Evolutionary conservation across 306 rosid species (phyloP), one percentile per base, ranked within the genome.

Genomic region (Vigna reflexopilosa): DNA sequence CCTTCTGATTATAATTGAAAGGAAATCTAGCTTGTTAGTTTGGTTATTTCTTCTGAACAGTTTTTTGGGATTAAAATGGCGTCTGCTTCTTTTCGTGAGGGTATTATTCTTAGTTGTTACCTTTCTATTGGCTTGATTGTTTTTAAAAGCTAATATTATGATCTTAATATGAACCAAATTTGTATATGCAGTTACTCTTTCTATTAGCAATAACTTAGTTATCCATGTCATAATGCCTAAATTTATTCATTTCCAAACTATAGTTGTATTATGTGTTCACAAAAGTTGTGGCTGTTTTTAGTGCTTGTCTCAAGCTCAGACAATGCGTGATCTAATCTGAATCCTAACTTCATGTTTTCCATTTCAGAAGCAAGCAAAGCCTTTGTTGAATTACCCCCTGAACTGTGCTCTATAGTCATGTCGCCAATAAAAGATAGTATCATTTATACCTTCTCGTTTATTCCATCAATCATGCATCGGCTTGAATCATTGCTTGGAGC

Each of bases 381-480:
- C 11, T 72, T 55, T 65, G 97, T 88, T 65, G 97, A 90, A 75
- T 77, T 94, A 77, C 98, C 98, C 16, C 97, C 97, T 0, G 97
- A 94, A 47, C 84, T 94, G 11, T 94, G 98, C 67, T 50, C 7
- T 63, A 70, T 94, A 14, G 71, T 92, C 59, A 86, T 94, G 92
- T 87, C 97, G 12, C 97, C 97, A 0, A 66, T 92, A 68, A 76
- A 91, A 15, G n/a, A 83, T 38, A 65, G 62, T 40, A 83, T 77
- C 1, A 36, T 90, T 16, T 87, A 88, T 83, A 82, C 97, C 8
- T 92, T 84, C 78, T 87, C 98, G 5, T 89, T 86, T 76, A 59
- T 88, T 73, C 98, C 98, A 0, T 89, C 95, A 6, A 88, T 92
- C 70, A 92, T 94, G 95, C 93, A 92, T 78, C 88, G 87, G 52